phyloP scores from a whole-genome alignment of 306 rosid species.

The Dalbergia cochinchinensis region DNA sequence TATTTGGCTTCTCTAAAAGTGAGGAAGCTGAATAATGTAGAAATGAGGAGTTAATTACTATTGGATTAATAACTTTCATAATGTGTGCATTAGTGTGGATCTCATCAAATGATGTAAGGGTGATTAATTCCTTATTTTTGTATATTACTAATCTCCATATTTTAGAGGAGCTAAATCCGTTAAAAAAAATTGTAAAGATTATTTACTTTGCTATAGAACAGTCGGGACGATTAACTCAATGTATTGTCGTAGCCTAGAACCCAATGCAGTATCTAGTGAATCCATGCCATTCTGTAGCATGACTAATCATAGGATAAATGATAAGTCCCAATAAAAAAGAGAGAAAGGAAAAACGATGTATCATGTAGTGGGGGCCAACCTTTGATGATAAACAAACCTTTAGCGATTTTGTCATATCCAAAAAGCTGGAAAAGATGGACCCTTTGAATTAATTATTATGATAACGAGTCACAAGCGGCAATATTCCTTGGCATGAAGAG shows the following conservation, averaged over 20 bases:
- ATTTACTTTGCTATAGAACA: not conserved
- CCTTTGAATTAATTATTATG: constrained; percentile 28
- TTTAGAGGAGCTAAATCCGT: too few relatives aligned
- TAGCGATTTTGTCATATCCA: constrained; percentile 15
- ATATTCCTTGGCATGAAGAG: constrained; percentile 14
- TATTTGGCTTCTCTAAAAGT: too few relatives aligned
- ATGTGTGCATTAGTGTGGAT: too few relatives aligned
- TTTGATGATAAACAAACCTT: constrained; percentile 5
- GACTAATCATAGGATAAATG: constrained; percentile 6
- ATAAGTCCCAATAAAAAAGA: not conserved
- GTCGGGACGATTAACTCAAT: not conserved
- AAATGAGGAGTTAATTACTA: too few relatives aligned
- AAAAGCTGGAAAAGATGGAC: constrained; percentile 10
- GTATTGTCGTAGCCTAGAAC: not conserved
- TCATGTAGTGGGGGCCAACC: constrained; percentile 24
- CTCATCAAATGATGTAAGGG: too few relatives aligned
- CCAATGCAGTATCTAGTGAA: not conserved
- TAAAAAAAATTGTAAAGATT: too few relatives aligned
- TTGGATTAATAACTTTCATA: too few relatives aligned
- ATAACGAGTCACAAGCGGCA: constrained; percentile 19
- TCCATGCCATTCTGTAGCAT: not conserved
- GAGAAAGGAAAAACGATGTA: not conserved
- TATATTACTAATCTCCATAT: too few relatives aligned
- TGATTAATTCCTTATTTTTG: too few relatives aligned
- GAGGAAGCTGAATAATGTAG: too few relatives aligned